Percentiles rank a stretch among this genome's conserved stretches.
Conservation (phyloP, 164 flowering plant genomes). For the Houttuynia cordata region DNA sequence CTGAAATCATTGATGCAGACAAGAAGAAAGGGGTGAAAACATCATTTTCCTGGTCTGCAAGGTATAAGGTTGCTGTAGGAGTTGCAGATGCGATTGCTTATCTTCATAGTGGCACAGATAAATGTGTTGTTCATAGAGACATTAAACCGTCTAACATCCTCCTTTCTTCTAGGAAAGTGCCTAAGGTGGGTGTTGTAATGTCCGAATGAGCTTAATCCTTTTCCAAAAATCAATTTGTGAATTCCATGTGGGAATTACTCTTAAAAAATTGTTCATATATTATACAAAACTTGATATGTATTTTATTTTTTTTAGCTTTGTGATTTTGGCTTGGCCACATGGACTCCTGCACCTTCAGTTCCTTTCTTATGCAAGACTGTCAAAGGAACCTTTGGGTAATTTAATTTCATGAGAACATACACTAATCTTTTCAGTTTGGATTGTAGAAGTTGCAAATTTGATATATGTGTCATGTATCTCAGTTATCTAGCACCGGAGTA, state of each 20-base stretch:
- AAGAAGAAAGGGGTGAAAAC: conserved; percentile 52
- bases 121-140: conserved; percentile 89
- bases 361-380: conserved; percentile 97
- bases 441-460: not conserved
- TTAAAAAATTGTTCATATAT: too few species aligned
- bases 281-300: not conserved
- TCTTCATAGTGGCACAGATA: conserved; percentile 68
- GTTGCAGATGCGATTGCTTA: conserved; percentile 71
- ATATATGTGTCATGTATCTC: not conserved
- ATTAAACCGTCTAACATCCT: conserved; percentile 93
- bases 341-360: conserved; percentile 85
- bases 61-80: conserved; percentile 77
- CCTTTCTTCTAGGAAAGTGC: conserved; percentile 59
- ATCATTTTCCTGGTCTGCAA: conserved; percentile 60
- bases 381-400: conserved; percentile 97
- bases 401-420: not conserved
- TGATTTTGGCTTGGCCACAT: conserved; percentile 91
- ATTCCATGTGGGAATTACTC: too few species aligned
- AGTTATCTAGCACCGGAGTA: conserved; percentile 96
- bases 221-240: conserved; percentile 1
- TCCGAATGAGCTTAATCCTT: not conserved
- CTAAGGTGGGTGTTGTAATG: conserved; percentile 32
- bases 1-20: conserved; percentile 19
- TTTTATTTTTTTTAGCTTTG: conserved; percentile 49
- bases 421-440: not conserved